Conservation (phyloP, 768 basidiomycete species). For the Suillus decipiens region DNA sequence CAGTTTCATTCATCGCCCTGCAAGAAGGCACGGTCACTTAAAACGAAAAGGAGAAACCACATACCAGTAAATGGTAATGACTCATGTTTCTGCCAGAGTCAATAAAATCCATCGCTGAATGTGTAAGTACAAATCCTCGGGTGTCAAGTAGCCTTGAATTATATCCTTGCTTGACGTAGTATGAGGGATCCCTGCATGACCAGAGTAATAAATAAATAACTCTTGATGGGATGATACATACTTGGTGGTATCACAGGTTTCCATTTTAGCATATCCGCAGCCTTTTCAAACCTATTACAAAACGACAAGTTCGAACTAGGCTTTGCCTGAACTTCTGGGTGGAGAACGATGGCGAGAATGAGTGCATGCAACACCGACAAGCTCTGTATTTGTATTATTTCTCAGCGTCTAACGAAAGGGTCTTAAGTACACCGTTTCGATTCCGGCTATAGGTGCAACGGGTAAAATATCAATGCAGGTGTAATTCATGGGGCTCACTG, state of each 20-base stretch:
- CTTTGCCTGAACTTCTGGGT: slow-evolving; percentile 26
- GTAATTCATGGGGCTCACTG: slow-evolving; percentile 15
- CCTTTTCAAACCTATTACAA: slow-evolving; percentile 21
- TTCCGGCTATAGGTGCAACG: background rate
- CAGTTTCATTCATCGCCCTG: slow-evolving; percentile 21
- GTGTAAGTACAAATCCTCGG: slow-evolving; percentile 40
- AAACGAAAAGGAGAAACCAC: background rate
- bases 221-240: slow-evolving; percentile 8
- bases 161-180: slow-evolving; percentile 38
- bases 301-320: slow-evolving; percentile 20
- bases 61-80: slow-evolving; percentile 24
- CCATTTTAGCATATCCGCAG: slow-evolving; percentile 28
- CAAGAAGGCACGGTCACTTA: background rate
- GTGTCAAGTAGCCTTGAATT: slow-evolving; percentile 50
- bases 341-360: slow-evolving; percentile 22
- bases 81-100: slow-evolving; percentile 19
- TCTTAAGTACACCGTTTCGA: background rate
- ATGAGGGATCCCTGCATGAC: slow-evolving; percentile 29
- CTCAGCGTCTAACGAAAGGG: background rate
- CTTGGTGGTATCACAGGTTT: slow-evolving; percentile 23
- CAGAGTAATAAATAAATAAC: background rate
- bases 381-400: slow-evolving; percentile 15
- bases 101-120: background rate
- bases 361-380: slow-evolving; percentile 17
- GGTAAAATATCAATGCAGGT: background rate